Evolutionary conservation across 228 moss, liverwort and hornwort species (phyloP).

Genomic region (Sphagnum fallax): DNA sequence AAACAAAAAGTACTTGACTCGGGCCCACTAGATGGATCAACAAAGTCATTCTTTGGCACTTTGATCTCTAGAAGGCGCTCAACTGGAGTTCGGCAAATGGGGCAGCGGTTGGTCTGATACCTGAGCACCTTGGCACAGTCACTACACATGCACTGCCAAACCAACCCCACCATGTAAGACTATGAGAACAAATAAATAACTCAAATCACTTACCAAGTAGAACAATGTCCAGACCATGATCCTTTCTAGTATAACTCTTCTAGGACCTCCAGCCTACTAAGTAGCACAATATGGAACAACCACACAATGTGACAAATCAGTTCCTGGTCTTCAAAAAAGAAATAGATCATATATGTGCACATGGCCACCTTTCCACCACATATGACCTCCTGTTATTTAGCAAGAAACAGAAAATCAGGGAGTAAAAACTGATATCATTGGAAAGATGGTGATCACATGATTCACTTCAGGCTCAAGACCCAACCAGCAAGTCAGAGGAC

Average conservation of each 20-base stretch:
- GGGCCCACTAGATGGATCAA: constrained; percentile 14
- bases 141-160: constrained; percentile 88
- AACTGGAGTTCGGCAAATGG: constrained; percentile 88
- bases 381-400: neutral
- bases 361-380: too few species aligned
- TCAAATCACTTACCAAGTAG: neutral
- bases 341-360: too few species aligned
- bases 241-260: too few species aligned
- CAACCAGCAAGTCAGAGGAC: too few species aligned
- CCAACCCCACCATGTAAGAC: constrained; percentile 6
- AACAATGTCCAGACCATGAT: too few species aligned
- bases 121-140: constrained; percentile 88
- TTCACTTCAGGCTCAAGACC: too few species aligned
- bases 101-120: constrained; percentile 90
- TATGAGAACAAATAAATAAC: neutral
- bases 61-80: constrained; percentile 80
- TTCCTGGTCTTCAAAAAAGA: too few species aligned
- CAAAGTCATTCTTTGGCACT: constrained; percentile 57
- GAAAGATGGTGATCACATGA: too few species aligned
- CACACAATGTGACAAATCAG: too few species aligned
- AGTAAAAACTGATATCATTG: neutral
- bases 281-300: too few species aligned
- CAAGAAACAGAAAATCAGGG: neutral
- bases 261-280: too few species aligned
- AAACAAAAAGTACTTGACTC: constrained; percentile 35